Evolutionary conservation across 169 alveolate species (phyloP).

Genomic region (Cryptosporidium meleagridis): DNA sequence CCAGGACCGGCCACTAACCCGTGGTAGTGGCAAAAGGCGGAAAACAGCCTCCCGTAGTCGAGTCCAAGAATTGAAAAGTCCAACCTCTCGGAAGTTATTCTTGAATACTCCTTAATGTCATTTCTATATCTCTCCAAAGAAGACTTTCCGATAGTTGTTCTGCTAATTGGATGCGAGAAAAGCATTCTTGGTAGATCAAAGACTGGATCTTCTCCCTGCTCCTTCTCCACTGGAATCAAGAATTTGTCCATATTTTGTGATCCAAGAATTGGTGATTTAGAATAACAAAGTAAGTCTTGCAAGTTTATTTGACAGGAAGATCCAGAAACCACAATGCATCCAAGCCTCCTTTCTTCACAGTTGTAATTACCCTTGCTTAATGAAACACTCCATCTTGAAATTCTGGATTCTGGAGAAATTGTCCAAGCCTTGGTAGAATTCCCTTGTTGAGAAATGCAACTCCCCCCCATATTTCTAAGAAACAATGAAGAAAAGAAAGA

Average conservation of each 20-base stretch:
- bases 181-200: constrained; percentile 44
- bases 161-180: constrained; percentile 50
- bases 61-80: constrained; percentile 39
- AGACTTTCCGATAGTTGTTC: constrained; percentile 54
- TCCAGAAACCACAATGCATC: constrained; percentile 9
- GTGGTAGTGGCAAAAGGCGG: constrained; percentile 3
- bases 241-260: constrained; percentile 9
- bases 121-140: constrained; percentile 39
- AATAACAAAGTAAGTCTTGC: constrained; percentile 20
- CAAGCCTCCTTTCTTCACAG: constrained; percentile 29
- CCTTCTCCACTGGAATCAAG: not conserved
- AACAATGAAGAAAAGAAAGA: constrained; percentile 16
- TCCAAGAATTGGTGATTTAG: constrained; percentile 29
- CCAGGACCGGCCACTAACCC: no score
- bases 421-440: not conserved
- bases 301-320: not conserved
- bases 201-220: not conserved
- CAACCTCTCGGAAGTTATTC: not conserved
- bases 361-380: constrained; percentile 21
- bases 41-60: not conserved
- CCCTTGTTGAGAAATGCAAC: not conserved
- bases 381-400: constrained; percentile 55
- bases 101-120: constrained; percentile 38
- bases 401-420: constrained; percentile 2
- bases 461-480: not conserved